phyloP scores from a whole-genome alignment of 768 basidiomycete genomes.

The Termitomyces sp. region DNA sequence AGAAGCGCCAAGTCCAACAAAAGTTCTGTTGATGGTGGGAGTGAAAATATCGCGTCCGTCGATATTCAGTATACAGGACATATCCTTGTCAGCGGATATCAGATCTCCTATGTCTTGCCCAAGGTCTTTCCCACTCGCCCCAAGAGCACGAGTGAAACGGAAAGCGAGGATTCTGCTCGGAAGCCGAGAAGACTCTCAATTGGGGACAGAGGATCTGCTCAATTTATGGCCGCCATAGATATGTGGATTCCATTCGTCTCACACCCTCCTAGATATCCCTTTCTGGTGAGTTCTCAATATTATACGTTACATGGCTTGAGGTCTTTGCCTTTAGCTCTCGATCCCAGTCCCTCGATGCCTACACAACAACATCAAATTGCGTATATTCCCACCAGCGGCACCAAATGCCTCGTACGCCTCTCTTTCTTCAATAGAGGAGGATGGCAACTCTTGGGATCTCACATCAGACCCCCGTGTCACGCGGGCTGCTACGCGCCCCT shows the following conservation, averaged over 20 bases:
- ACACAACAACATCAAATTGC: constrained; percentile 69
- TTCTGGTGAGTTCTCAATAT: constrained; percentile 45
- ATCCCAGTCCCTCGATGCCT: constrained; percentile 78
- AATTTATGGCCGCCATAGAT: constrained; percentile 82
- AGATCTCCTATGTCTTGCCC: constrained; percentile 73
- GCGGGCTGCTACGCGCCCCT: constrained; percentile 42
- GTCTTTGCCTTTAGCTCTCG: constrained; percentile 47
- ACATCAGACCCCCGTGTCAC: constrained; percentile 76
- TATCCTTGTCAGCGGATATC: constrained; percentile 73
- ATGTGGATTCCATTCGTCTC: constrained; percentile 69
- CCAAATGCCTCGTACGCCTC: constrained; percentile 64
- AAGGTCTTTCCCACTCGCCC: constrained; percentile 49
- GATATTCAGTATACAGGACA: constrained; percentile 71
- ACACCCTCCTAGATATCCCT: constrained; percentile 71
- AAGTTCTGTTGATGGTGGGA: constrained; percentile 21
- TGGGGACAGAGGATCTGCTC: constrained; percentile 54
- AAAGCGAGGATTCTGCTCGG: constrained; percentile 22
- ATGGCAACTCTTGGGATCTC: constrained; percentile 67
- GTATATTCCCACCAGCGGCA: constrained; percentile 63
- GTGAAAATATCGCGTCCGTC: constrained; percentile 37
- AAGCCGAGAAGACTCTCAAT: constrained; percentile 51
- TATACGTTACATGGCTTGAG: constrained; percentile 3
- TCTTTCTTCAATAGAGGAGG: constrained; percentile 72
- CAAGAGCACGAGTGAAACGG: constrained; percentile 21
- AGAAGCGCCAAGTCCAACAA: constrained; percentile 33